A percentile compares a stretch with the other conserved stretches of the same genome.
These are phyloP conservation scores for Trichophyton benhamiae DNA, from an alignment of 2,329 filamentous ascomycete species.

Conservation along the genomic window DNA sequence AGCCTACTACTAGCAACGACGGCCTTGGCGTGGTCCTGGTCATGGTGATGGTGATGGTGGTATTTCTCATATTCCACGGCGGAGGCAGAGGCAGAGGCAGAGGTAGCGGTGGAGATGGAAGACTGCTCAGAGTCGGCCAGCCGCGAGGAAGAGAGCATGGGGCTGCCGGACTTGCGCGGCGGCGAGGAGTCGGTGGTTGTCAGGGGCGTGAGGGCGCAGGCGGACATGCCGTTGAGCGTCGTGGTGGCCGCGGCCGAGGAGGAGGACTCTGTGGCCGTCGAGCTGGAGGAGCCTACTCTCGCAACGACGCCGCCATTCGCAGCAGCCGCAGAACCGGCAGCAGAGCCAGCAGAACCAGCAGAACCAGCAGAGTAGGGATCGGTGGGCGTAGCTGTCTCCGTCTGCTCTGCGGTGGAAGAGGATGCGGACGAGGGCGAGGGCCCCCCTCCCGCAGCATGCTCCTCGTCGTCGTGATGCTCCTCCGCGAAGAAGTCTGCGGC, in stretches of 20 bases:
- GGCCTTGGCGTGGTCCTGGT: conserved; percentile 18
- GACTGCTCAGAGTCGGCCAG: conserved; percentile 8
- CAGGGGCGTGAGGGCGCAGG: conserved; percentile 49
- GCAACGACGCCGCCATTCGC: conserved; percentile 21
- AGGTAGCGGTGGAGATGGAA: neutral
- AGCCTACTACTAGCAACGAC: conserved; percentile 33
- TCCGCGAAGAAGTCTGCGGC: neutral
- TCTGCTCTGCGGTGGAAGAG: too few relatives aligned
- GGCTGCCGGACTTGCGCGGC: conserved; percentile 44
- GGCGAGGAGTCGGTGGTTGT: conserved; percentile 56
- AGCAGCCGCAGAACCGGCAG: neutral
- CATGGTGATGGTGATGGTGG: too few relatives aligned
- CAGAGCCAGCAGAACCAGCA: too few relatives aligned
- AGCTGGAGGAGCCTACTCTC: conserved; percentile 60
- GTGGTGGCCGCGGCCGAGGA: conserved; percentile 41
- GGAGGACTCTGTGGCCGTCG: conserved; percentile 58
- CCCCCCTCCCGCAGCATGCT: neutral
- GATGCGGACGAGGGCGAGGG: neutral
- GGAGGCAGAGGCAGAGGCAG: neutral
- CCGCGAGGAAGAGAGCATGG: conserved; percentile 32
- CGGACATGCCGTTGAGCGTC: conserved; percentile 42
- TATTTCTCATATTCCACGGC: conserved; percentile 16
- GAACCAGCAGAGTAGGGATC: too few relatives aligned
- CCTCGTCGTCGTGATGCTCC: neutral
- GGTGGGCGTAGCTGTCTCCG: too few relatives aligned